Evolutionary conservation across 2,329 filamentous ascomycete species (phyloP).

Genomic region (Thyridium curvatum): DNA sequence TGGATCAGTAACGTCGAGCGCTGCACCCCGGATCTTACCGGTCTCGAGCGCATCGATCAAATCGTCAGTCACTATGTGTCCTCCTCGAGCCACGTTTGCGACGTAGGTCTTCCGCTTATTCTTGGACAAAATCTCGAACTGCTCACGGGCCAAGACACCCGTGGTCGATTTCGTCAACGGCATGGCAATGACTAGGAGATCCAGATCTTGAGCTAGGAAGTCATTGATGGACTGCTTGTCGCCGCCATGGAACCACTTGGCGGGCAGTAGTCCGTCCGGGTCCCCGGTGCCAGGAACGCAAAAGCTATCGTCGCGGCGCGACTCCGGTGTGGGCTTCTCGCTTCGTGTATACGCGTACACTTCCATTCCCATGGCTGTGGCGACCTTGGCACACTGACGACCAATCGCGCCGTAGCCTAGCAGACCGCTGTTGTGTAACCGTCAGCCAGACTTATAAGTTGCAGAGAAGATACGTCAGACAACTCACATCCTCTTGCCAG

Average conservation of each 20-base stretch:
- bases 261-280: slow-evolving; percentile 30
- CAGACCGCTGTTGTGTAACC: slow-evolving; percentile 20
- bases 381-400: slow-evolving; percentile 38
- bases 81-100: slow-evolving; percentile 53
- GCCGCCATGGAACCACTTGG: slow-evolving; percentile 33
- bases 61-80: slow-evolving; percentile 25
- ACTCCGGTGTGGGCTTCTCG: slow-evolving; percentile 42
- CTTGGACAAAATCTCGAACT: slow-evolving; percentile 15
- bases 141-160: slow-evolving; percentile 32
- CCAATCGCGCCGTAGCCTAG: slow-evolving; percentile 40
- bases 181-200: slow-evolving; percentile 32
- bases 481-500: slow-evolving; percentile 25
- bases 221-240: slow-evolving; percentile 22
- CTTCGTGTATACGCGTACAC: slow-evolving; percentile 64
- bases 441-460: not conserved
- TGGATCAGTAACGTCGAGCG: slow-evolving; percentile 61
- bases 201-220: slow-evolving; percentile 34
- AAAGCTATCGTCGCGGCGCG: slow-evolving; percentile 52
- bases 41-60: slow-evolving; percentile 43
- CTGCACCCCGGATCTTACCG: slow-evolving; percentile 41
- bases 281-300: slow-evolving; percentile 56
- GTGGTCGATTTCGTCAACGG: slow-evolving; percentile 31
- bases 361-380: slow-evolving; percentile 55
- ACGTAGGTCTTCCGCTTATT: slow-evolving; percentile 38
- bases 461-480: not conserved